phyloP scores from a whole-genome alignment of 768 basidiomycete species.

The Kwoniella dendrophila region DNA sequence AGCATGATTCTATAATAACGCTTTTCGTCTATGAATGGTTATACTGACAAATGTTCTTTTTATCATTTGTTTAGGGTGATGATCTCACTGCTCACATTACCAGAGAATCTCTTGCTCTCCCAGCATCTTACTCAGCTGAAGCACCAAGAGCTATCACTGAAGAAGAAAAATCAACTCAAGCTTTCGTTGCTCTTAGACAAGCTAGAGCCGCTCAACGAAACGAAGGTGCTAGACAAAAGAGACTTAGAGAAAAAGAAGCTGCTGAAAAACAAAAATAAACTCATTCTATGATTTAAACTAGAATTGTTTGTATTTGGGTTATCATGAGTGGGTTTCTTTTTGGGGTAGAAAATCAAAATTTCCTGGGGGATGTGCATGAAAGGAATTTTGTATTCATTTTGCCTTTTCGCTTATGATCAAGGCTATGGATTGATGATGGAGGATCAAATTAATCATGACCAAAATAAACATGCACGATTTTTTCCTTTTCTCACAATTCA shows the following conservation, averaged over 20 bases:
- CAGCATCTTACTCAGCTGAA: conserved; percentile 70
- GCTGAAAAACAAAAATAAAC: conserved; percentile 50
- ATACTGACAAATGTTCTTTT: neutral
- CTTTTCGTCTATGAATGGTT: no score
- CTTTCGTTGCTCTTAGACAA: conserved; percentile 82
- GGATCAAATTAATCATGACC: no score
- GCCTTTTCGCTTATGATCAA: no score
- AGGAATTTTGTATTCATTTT: no score
- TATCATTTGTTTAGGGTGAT: conserved; percentile 65
- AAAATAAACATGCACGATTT: no score
- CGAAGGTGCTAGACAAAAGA: conserved; percentile 81
- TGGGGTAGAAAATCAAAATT: no score
- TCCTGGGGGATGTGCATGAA: no score
- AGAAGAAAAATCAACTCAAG: conserved; percentile 85
- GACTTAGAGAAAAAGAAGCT: conserved; percentile 53
- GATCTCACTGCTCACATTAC: conserved; percentile 79
- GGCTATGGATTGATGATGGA: no score
- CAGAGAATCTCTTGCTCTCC: conserved; percentile 63
- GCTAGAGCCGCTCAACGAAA: conserved; percentile 79
- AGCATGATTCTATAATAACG: no score
- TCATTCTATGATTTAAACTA: neutral
- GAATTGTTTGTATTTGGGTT: conserved; percentile 1
- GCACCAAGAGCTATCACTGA: conserved; percentile 87
- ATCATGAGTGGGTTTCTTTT: neutral
- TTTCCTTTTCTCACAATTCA: no score